Evolutionary conservation across 805 yeast species (phyloP).

Genomic region (Brettanomyces bruxellensis): DNA sequence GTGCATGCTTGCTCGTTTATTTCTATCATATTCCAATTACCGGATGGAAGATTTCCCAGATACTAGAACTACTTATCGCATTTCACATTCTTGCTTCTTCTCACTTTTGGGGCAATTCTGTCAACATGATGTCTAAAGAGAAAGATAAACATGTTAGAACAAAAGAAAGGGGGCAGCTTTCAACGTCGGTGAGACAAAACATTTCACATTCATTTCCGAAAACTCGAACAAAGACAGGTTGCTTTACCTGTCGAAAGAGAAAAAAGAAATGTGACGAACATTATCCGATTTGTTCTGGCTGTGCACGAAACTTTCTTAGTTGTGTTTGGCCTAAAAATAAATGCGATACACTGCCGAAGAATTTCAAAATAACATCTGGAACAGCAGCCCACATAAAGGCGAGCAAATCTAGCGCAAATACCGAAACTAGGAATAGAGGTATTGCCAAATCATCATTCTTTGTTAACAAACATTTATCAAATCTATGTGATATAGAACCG

Average conservation of each 20-base stretch:
- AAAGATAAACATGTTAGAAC: neutral
- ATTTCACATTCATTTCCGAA: neutral
- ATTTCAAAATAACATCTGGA: slow-evolving; percentile 17
- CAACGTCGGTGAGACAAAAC: neutral
- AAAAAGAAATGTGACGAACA: slow-evolving; percentile 29
- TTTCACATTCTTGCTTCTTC: neutral
- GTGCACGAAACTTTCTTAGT: slow-evolving; percentile 24
- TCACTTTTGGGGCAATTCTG: neutral
- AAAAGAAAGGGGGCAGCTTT: neutral
- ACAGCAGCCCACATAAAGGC: slow-evolving; percentile 3
- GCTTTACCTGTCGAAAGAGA: slow-evolving; percentile 29
- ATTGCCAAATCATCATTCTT: neutral
- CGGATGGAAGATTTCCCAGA: slow-evolving; percentile 1
- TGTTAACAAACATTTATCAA: neutral
- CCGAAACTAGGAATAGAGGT: neutral
- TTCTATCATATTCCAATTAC: neutral
- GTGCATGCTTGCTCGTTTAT: neutral
- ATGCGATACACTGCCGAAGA: slow-evolving; percentile 19
- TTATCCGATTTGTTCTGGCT: slow-evolving; percentile 26
- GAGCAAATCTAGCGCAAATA: neutral
- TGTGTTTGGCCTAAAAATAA: slow-evolving; percentile 25
- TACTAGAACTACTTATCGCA: neutral
- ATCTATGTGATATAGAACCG: neutral
- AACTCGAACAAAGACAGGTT: slow-evolving; percentile 25
- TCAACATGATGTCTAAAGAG: slow-evolving; percentile 1